These are phyloP conservation scores for Baorangia bicolor DNA, from an alignment of 768 basidiomycete genomes.

Conservation along the genomic window DNA sequence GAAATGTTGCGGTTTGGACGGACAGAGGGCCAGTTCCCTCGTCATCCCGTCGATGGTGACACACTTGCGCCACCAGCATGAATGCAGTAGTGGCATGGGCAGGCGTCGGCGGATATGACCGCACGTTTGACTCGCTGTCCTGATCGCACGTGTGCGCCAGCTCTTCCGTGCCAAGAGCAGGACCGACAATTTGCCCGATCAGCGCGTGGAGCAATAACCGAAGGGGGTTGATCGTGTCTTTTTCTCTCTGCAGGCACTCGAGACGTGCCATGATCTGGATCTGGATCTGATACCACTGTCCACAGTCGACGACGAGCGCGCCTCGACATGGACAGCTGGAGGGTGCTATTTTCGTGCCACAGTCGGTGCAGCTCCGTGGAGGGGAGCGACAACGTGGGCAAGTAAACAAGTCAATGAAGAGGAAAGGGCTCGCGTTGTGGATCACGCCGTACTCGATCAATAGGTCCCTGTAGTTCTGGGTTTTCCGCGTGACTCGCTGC, in stretches of 20 bases:
- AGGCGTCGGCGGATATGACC: background rate
- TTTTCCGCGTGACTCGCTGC: too few relatives aligned
- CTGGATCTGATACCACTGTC: background rate
- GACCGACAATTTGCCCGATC: background rate
- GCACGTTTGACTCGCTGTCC: background rate
- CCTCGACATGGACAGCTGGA: too few relatives aligned
- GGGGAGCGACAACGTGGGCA: too few relatives aligned
- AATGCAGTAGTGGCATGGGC: too few relatives aligned
- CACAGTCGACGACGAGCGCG: background rate
- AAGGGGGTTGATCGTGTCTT: background rate
- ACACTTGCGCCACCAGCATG: too few relatives aligned
- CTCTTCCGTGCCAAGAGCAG: background rate
- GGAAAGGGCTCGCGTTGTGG: background rate
- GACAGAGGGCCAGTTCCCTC: too few relatives aligned
- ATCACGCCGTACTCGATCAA: background rate
- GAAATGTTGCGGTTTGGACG: too few relatives aligned
- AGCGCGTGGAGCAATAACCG: background rate
- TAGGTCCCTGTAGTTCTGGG: too few relatives aligned
- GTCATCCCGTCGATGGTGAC: too few relatives aligned
- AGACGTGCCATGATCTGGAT: background rate
- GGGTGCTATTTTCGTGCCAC: background rate
- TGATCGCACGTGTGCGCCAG: background rate
- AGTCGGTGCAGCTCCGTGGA: background rate
- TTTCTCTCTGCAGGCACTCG: background rate
- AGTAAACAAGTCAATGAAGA: background rate